Evolutionary conservation across 352 stramenopile species (phyloP).

Genomic region (Phytophthora capsici): DNA sequence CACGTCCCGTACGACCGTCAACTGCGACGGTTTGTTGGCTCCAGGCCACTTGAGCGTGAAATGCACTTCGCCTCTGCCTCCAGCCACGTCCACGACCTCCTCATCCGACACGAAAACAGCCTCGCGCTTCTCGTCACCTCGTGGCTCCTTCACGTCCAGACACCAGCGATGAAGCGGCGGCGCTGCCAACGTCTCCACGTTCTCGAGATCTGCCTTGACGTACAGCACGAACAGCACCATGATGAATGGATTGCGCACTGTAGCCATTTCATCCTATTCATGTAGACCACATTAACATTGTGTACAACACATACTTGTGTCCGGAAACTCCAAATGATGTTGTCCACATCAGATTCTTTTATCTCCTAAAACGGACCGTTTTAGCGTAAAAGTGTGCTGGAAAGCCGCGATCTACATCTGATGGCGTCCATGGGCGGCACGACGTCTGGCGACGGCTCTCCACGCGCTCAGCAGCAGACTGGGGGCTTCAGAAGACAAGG

Average conservation of each 20-base stretch:
- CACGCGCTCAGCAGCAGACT: constrained; percentile 8
- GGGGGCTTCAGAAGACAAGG: constrained; percentile 15
- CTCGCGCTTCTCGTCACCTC: constrained; percentile 75
- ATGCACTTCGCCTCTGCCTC: constrained; percentile 76
- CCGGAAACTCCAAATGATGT: no score
- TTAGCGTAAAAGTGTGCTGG: no score
- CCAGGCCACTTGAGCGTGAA: constrained; percentile 90
- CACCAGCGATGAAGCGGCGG: constrained; percentile 81
- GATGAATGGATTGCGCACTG: not conserved
- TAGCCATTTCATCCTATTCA: not conserved
- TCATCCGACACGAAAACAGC: constrained; percentile 87
- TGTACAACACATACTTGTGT: no score
- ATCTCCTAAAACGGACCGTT: not conserved
- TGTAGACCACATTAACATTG: not conserved
- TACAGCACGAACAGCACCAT: constrained; percentile 91
- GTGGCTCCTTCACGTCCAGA: constrained; percentile 85
- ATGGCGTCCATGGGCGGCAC: constrained; percentile 9
- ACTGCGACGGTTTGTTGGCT: constrained; percentile 77
- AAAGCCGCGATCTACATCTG: constrained; percentile 5
- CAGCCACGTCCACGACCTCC: constrained; percentile 73
- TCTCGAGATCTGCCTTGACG: constrained; percentile 90
- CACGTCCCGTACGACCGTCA: constrained; percentile 86
- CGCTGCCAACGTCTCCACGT: constrained; percentile 76
- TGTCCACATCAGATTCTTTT: not conserved
- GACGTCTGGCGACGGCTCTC: constrained; percentile 13